These are phyloP conservation scores for Lasiosphaeris hirsuta DNA, from an alignment of 495 filamentous ascomycete genomes.

Conservation along the genomic window DNA sequence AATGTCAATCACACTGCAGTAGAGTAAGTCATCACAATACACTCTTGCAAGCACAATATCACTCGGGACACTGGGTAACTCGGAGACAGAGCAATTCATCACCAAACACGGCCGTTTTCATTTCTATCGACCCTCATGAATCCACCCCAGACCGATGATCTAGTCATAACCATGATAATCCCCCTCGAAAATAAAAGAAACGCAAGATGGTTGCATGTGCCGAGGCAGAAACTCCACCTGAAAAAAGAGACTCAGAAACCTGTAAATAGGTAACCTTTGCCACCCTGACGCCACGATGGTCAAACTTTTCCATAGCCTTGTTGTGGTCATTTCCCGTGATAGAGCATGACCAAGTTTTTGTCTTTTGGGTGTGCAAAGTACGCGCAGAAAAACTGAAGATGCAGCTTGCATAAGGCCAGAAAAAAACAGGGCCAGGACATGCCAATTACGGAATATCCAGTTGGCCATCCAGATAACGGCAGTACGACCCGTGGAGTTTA, in stretches of 20 bases:
- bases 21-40: no score
- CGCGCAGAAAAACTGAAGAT: slow-evolving; percentile 17
- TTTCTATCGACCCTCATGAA: slow-evolving; percentile 23
- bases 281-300: slow-evolving; percentile 33
- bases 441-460: slow-evolving; percentile 35
- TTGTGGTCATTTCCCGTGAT: slow-evolving; percentile 22
- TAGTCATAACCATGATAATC: slow-evolving; percentile 29
- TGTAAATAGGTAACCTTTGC: slow-evolving; percentile 19
- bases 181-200: slow-evolving; percentile 16
- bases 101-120: slow-evolving; percentile 19
- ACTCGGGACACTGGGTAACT: not conserved
- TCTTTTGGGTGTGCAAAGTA: slow-evolving; percentile 10
- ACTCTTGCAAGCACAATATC: no score
- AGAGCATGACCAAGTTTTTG: slow-evolving; percentile 14
- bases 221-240: slow-evolving; percentile 12
- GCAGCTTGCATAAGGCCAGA: slow-evolving; percentile 13
- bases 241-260: slow-evolving; percentile 15
- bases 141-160: slow-evolving; percentile 29
- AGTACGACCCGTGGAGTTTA: slow-evolving; percentile 26
- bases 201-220: slow-evolving; percentile 20
- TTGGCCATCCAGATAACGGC: slow-evolving; percentile 30
- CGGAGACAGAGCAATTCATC: not conserved
- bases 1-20: no score
- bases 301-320: slow-evolving; percentile 33
- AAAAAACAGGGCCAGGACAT: slow-evolving; percentile 18